Conservation (phyloP, 139 green algal species). For the Chlorella sp. region DNA sequence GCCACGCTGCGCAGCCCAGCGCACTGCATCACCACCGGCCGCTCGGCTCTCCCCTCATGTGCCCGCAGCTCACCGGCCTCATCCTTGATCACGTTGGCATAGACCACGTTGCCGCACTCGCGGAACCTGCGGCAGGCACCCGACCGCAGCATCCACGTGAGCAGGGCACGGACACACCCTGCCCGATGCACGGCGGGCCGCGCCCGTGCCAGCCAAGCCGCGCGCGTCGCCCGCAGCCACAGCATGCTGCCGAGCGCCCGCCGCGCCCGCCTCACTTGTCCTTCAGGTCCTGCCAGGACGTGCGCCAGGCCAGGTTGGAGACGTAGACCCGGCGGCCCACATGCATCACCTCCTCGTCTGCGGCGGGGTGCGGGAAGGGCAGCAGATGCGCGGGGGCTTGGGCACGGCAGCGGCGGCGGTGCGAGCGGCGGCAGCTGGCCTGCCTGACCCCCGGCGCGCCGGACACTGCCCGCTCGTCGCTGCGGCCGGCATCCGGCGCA, state of each 20-base stretch:
- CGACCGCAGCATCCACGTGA: neutral
- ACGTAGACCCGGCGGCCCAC: conserved; percentile 73
- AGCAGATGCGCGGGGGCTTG: conserved; percentile 3
- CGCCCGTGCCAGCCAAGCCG: neutral
- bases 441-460: no score
- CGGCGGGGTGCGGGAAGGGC: neutral
- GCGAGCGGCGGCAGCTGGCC: neutral
- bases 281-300: conserved; percentile 92
- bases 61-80: conserved; percentile 73
- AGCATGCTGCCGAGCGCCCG: no score
- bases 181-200: neutral
- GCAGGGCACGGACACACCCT: neutral
- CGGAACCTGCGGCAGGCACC: conserved; percentile 64
- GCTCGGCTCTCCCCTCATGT: no score
- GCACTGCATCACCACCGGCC: no score
- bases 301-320: conserved; percentile 90
- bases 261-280: conserved; percentile 63
- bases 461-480: no score
- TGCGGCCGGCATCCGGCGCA: no score
- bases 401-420: conserved; percentile 21
- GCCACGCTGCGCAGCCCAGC: no score
- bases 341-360: conserved; percentile 49
- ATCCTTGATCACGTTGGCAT: conserved; percentile 90
- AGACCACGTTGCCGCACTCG: conserved; percentile 87
- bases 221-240: neutral